Evolutionary conservation across 2,329 filamentous ascomycete species (phyloP), one percentile per base, ranked within the genome.

Genomic region (Onygenales sp.): DNA sequence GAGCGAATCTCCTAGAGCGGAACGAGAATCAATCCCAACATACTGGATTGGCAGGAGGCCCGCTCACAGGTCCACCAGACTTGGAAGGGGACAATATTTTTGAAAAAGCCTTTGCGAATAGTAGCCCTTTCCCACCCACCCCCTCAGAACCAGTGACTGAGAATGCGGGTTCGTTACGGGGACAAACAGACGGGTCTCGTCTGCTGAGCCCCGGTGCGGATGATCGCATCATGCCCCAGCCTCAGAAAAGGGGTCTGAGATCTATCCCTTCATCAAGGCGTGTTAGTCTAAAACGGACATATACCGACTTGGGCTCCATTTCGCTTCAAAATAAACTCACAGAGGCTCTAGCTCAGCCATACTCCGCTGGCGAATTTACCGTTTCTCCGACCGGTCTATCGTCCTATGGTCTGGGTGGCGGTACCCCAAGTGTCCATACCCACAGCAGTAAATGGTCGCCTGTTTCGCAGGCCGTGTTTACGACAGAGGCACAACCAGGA

Each of bases 391-490:
- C 63, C n/a, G 60, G 57, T 43, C 64, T 66, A 42, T 68, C 70
- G 41, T 61, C 64, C 17, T 57, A 66, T 50, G 68, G 71, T 51
- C 61, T 70, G 52, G 68, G 69, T 43, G 77, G 68, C 27, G 63
- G 63, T 13, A 62, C 64, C 10, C 75, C 85, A 13, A 75, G 79
- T 8, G 79, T 88, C n/a, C 92, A 96, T 69, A 87, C 87, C 7
- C 91, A 96, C 70, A 87, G 89, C 54, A 93, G 88, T 63, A 83
- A 93, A 68, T 95, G 90, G 84, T 85, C 87, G 11, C 90, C 90
- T 7, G 88, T 89, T 43, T 88, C 92, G 5, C 93, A 98, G 69
- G 93, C 93, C 51, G 96, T 98, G 54, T 98, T 98, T 67, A 94
- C 92, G 7, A 98, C 93, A n/a, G 89, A 95, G 69, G 80, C 87